Conservation (phyloP, 1,284 basidiomycete genomes). For the Leccinum griseonigrum region DNA sequence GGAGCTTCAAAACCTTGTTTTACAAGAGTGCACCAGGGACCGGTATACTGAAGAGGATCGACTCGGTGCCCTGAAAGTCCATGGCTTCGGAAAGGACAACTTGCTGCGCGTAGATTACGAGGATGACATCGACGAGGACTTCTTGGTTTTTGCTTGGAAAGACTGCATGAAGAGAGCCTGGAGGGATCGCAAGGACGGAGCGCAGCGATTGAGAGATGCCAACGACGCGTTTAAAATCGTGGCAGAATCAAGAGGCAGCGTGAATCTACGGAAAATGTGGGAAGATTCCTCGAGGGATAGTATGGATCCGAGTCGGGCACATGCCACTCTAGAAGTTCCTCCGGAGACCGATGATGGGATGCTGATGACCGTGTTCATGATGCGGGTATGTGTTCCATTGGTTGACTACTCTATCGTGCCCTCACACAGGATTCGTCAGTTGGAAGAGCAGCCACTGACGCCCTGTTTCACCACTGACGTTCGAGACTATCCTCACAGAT, state of each 20-base stretch:
- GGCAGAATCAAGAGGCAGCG: slow-evolving; percentile 57
- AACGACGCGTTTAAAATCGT: slow-evolving; percentile 68
- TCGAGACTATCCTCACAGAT: too few relatives aligned
- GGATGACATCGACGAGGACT: slow-evolving; percentile 64
- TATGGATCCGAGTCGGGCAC: slow-evolving; percentile 74
- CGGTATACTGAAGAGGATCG: slow-evolving; percentile 61
- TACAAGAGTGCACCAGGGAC: slow-evolving; percentile 56
- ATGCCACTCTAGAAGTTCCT: slow-evolving; percentile 68
- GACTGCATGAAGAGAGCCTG: slow-evolving; percentile 61
- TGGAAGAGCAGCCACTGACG: slow-evolving; percentile 58
- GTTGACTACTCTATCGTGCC: slow-evolving; percentile 1
- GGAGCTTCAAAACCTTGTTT: slow-evolving; percentile 53
- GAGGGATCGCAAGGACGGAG: slow-evolving; percentile 47
- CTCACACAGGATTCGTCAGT: slow-evolving; percentile 38
- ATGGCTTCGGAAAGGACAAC: slow-evolving; percentile 67
- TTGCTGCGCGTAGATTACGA: slow-evolving; percentile 62
- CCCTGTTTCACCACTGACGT: too few relatives aligned
- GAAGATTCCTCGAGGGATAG: slow-evolving; percentile 51
- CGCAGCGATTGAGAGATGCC: slow-evolving; percentile 45
- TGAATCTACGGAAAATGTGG: slow-evolving; percentile 47
- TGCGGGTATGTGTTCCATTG: slow-evolving; percentile 56
- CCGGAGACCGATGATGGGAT: slow-evolving; percentile 72
- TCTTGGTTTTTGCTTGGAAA: slow-evolving; percentile 66
- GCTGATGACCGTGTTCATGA: slow-evolving; percentile 68
- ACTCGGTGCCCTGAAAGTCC: slow-evolving; percentile 39